Percentiles rank a stretch among this genome's conserved stretches.
These are phyloP conservation scores for Thymus quinquecostatus DNA, from an alignment of 257 asterid genomes.

Conservation along the genomic window DNA sequence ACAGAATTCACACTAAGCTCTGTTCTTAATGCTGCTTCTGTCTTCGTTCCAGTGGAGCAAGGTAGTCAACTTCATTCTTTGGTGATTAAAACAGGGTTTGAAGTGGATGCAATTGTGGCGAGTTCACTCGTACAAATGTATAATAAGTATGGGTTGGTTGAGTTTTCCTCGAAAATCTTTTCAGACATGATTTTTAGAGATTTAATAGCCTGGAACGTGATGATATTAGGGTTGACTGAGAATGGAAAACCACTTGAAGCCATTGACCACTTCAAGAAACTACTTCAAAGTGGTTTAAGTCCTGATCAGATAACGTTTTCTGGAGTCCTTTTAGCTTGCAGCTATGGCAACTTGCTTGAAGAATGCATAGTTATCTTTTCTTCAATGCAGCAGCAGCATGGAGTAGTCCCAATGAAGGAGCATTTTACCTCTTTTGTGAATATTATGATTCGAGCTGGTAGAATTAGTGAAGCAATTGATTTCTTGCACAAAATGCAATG, in stretches of 20 bases:
- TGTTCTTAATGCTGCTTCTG: constrained; percentile 50
- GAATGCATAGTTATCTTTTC: constrained; percentile 53
- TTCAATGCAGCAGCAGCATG: constrained; percentile 56
- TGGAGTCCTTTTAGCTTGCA: constrained; percentile 63
- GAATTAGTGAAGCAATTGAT: constrained; percentile 49
- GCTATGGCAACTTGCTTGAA: constrained; percentile 50
- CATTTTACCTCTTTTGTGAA: constrained; percentile 53
- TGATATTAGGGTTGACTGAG: constrained; percentile 55
- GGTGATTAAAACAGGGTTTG: constrained; percentile 66
- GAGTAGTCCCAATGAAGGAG: constrained; percentile 49
- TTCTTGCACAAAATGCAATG: constrained; percentile 42
- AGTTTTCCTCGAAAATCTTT: constrained; percentile 45
- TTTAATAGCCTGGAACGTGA: constrained; percentile 68
- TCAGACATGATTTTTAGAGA: constrained; percentile 45
- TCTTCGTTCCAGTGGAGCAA: constrained; percentile 45
- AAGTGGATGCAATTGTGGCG: constrained; percentile 51
- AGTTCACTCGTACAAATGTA: constrained; percentile 66
- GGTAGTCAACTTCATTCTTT: constrained; percentile 67
- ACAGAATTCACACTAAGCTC: constrained; percentile 67
- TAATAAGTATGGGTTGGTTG: constrained; percentile 52
- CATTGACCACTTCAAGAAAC: constrained; percentile 44
- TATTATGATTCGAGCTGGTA: constrained; percentile 54
- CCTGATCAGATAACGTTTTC: constrained; percentile 60
- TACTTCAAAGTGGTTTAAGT: constrained; percentile 47
- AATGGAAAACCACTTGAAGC: constrained; percentile 60